Conservation (phyloP, 2,329 filamentous ascomycete genomes). For the Blastomyces parvus region DNA sequence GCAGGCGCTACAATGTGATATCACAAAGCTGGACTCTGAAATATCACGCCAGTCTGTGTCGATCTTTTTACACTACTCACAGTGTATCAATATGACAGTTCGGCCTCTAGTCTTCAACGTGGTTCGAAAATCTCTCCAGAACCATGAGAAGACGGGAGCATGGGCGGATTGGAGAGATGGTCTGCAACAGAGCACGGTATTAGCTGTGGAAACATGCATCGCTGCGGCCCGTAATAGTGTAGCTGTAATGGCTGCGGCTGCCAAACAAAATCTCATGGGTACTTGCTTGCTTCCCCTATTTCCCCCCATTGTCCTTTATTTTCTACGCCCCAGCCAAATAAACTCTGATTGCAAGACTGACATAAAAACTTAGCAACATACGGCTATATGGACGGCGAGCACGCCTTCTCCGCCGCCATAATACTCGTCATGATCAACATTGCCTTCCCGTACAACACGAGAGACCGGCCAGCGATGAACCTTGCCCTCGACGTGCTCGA, state of each 20-base stretch:
- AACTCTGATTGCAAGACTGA: background rate
- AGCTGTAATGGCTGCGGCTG: constrained; percentile 41
- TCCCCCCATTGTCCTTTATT: background rate
- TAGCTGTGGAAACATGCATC: constrained; percentile 46
- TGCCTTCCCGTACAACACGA: constrained; percentile 40
- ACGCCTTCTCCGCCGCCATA: constrained; percentile 46
- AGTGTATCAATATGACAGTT: constrained; percentile 50
- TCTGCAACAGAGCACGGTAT: constrained; percentile 40
- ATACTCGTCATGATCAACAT: constrained; percentile 48
- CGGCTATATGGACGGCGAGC: constrained; percentile 50
- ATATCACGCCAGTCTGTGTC: constrained; percentile 44
- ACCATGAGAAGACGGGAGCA: constrained; percentile 23
- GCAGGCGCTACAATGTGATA: constrained; percentile 41
- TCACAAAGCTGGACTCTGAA: constrained; percentile 32
- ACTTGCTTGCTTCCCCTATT: constrained; percentile 15
- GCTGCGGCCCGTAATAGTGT: constrained; percentile 43
- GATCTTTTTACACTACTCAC: constrained; percentile 47
- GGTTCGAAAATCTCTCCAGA: constrained; percentile 41
- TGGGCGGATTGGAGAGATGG: constrained; percentile 39
- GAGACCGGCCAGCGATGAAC: constrained; percentile 39
- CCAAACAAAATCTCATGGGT: constrained; percentile 44
- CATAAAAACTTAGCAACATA: constrained; percentile 38
- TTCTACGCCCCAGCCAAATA: background rate
- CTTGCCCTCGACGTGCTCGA: constrained; percentile 39
- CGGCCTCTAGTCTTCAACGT: constrained; percentile 47